phyloP scores from a whole-genome alignment of 257 asterid genomes.

The Gentiana dahurica region DNA sequence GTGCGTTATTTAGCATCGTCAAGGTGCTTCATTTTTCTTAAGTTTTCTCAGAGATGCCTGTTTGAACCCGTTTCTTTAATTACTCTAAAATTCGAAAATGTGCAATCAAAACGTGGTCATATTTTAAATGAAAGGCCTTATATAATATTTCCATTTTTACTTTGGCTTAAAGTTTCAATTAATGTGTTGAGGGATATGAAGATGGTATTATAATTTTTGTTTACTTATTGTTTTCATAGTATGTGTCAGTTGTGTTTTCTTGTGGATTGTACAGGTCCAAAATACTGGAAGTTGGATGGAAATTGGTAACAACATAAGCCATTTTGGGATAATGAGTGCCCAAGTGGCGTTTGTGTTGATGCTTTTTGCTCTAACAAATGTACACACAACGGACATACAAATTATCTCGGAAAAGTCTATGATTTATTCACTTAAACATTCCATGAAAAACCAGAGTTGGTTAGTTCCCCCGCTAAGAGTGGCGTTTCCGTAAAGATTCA shows the following conservation, averaged over 20 bases:
- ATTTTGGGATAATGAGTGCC: conserved; percentile 97
- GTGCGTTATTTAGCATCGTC: too few relatives aligned
- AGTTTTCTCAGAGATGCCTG: too few relatives aligned
- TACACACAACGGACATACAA: conserved; percentile 72
- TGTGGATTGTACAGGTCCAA: conserved; percentile 40
- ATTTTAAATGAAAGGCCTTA: too few relatives aligned
- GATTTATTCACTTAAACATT: conserved; percentile 8
- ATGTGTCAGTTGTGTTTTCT: not conserved
- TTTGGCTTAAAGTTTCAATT: not conserved
- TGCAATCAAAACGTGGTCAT: too few relatives aligned
- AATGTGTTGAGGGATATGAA: not conserved
- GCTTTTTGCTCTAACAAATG: conserved; percentile 63
- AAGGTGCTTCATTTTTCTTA: not conserved
- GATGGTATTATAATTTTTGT: not conserved
- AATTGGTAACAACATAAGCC: conserved; percentile 96
- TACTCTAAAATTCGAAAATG: too few relatives aligned
- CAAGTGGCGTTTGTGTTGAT: conserved; percentile 86
- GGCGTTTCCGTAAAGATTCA: too few relatives aligned
- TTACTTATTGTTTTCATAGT: not conserved
- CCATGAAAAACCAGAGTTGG: not conserved
- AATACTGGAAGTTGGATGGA: conserved; percentile 99
- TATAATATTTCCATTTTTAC: too few relatives aligned
- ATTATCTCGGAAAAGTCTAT: conserved; percentile 48
- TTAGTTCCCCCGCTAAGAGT: too few relatives aligned
- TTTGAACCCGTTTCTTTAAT: too few relatives aligned